A percentile compares a stretch with the other conserved stretches of the same genome.
Evolutionary conservation across 768 basidiomycete genomes (phyloP).

Genomic region (Pulveroboletus ravenelii): DNA sequence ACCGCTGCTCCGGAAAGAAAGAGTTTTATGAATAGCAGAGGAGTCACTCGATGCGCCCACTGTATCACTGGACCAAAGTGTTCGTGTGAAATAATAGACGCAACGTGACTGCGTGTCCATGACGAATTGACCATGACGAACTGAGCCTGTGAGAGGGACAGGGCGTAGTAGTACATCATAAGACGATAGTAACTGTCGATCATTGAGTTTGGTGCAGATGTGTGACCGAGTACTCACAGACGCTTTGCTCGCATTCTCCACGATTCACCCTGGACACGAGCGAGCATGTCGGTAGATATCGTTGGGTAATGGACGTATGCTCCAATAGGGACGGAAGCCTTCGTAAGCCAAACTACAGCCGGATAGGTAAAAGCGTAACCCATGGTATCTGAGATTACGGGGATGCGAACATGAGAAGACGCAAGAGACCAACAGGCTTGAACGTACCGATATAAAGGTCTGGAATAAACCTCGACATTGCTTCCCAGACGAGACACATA

Average conservation of each 20-base stretch:
- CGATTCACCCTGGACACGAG: constrained; percentile 50
- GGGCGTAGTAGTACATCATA: constrained; percentile 79
- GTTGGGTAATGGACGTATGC: constrained; percentile 97
- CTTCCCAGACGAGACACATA: constrained; percentile 79
- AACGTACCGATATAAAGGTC: constrained; percentile 84
- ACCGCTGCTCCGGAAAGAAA: constrained; percentile 7
- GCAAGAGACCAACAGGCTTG: neutral
- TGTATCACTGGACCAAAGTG: constrained; percentile 46
- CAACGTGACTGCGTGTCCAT: constrained; percentile 87
- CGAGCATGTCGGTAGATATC: constrained; percentile 91
- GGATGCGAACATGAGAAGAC: constrained; percentile 6
- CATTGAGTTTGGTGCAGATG: neutral
- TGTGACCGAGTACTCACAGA: constrained; percentile 15
- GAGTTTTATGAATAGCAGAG: constrained; percentile 37
- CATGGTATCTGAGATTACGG: constrained; percentile 74
- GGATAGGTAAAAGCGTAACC: constrained; percentile 95
- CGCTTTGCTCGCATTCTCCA: constrained; percentile 25
- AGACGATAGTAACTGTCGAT: constrained; percentile 74
- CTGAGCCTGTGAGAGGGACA: constrained; percentile 64
- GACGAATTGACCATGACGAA: constrained; percentile 93
- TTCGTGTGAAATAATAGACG: constrained; percentile 58
- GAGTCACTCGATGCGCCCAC: constrained; percentile 38
- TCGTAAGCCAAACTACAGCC: constrained; percentile 53
- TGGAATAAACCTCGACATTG: constrained; percentile 71
- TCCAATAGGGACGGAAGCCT: constrained; percentile 63